Base-by-base conservation (phyloP, 2,329 filamentous ascomycete species). In the Aplosporella prunicola region DNA sequence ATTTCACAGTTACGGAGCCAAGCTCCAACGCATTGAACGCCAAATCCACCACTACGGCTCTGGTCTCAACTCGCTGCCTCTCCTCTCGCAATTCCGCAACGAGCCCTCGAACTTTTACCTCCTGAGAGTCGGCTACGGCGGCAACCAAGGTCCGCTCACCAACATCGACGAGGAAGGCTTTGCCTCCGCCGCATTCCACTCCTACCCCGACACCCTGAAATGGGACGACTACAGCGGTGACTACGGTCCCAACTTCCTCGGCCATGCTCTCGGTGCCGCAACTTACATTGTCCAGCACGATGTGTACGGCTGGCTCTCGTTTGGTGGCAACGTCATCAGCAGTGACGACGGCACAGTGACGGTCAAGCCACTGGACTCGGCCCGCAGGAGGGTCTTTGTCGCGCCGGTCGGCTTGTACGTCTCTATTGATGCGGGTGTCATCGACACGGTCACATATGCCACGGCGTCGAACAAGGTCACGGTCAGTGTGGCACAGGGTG, bases 31-130 rank as follows among this genome's bases (percentile, higher is more conserved):
- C 6, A 61, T 63, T 13, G 64, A 68, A 43, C 55, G 66, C 4
- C 69, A 73, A 51, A 67, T 76, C 41, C 74, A 78, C 46, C 74
- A 78, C 52, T 78, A 78, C 45, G 73, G 73, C 13, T 76, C 71
- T 0, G 69, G 63, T 0, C 66, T 78, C 5, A 78, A 77, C 49
- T 63, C 72, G 0, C 62, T 74, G 0, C 70, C 72, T 1, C 56
- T 76, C 2, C 64, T 78, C 3, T 62, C 63, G 2, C 59, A 66
- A 3, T 78, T 69, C 52, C 67, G 70, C 23, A 49, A 59, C 32
- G 49, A 66, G 22, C 58, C 69, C 0, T 49, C 56, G 0, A 65
- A 72, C 45, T 52, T 64, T 5, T 70, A 77, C 40, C 57, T 69
- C 2, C 57, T 78, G 2, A 66, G 70, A 3, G 62, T 71, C 1